Percentiles rank a stretch among this genome's conserved stretches.
These are phyloP conservation scores for Rhodotorula sp. DNA, from an alignment of 1,284 basidiomycete species.

Conservation along the genomic window DNA sequence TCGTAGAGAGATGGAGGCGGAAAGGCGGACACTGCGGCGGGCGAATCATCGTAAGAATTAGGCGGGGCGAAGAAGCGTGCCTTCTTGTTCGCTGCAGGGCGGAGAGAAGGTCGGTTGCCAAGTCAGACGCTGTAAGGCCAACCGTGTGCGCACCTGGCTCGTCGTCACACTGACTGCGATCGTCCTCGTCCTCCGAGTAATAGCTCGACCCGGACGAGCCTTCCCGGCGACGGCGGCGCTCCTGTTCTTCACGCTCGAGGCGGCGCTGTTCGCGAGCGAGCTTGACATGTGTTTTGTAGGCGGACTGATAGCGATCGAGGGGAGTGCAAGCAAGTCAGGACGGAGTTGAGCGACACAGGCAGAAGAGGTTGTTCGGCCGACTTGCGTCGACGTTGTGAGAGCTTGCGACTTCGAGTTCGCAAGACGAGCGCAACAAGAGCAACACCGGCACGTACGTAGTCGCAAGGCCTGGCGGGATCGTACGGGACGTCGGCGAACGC, in stretches of 20 bases:
- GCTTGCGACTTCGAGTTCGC: no score
- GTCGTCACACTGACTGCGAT: conserved; percentile 8
- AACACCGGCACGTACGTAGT: conserved; percentile 56
- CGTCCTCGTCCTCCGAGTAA: conserved; percentile 34
- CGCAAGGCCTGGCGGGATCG: conserved; percentile 75
- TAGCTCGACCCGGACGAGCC: conserved; percentile 30
- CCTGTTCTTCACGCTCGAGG: conserved; percentile 36
- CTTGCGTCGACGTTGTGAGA: not conserved
- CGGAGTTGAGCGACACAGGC: no score
- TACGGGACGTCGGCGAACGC: conserved; percentile 60
- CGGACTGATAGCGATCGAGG: conserved; percentile 21
- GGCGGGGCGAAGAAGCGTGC: conserved; percentile 39
- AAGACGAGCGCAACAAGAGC: not conserved
- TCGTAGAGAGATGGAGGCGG: conserved; percentile 8
- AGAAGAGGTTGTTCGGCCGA: not conserved
- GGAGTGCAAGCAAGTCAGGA: not conserved
- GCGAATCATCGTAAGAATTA: conserved; percentile 26
- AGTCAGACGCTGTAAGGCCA: no score
- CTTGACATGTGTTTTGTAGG: conserved; percentile 36
- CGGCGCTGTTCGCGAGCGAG: conserved; percentile 21
- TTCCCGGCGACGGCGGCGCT: conserved; percentile 21
- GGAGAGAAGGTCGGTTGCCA: no score
- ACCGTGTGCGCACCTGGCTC: not conserved
- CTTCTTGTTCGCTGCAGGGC: conserved; percentile 32
- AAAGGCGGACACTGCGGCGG: conserved; percentile 3